Base-by-base conservation (phyloP, 2,329 filamentous ascomycete species). In the Magnaporthiopsis incrustans region DNA sequence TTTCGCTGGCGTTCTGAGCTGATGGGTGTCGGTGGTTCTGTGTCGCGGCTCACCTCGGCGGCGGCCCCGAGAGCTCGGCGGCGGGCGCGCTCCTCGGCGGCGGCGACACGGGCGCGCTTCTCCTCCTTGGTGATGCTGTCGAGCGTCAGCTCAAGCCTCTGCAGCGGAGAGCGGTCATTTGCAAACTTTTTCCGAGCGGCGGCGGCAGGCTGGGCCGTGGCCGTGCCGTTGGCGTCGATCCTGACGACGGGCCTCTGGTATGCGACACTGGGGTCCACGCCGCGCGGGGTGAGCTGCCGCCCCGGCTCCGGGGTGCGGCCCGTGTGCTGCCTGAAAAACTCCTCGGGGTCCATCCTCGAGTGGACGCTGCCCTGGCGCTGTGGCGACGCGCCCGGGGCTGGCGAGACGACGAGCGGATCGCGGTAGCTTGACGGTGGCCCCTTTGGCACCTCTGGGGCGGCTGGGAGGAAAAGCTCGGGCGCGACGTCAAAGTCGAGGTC, bases 91-190 rank as follows among this genome's bases (percentile, higher is more conserved):
- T 87, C 82, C 74, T 97, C 94, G 7, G 92, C 92, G 70, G 94
- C 90, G 73, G 92, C 85, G 5, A 94, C 86, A 60, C 91, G 85
- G 11, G 92, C 92, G 68, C 94, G 85, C 75, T 96, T 96, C 76
- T 97, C 93, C 77, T 97, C 93, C 75, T 97, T 98, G 74, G 90
- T 97, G 75, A 97, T 94, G 77, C 90, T 92, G 75, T 89, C 90
- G 71, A 98, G 83, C 71, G 91, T 95, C 72, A 91, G 86, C 79
- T 99, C 94, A 69, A 99, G 85, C 79, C 89, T 95, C 76, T 99
- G 94, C 63, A 99, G 82, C 63, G 96, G 95, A 67, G 94, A 98
- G 71, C 90, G 87, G 73, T 96, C 89, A 65, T 89, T 83, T 71
- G 94, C 90, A 77, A 90, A 87, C 78, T 82, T 80, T 80, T 79